A percentile compares a stretch with the other conserved stretches of the same genome.
Evolutionary conservation across 1,284 basidiomycete genomes (phyloP).

Genomic region (Afroboletus lepidellus): DNA sequence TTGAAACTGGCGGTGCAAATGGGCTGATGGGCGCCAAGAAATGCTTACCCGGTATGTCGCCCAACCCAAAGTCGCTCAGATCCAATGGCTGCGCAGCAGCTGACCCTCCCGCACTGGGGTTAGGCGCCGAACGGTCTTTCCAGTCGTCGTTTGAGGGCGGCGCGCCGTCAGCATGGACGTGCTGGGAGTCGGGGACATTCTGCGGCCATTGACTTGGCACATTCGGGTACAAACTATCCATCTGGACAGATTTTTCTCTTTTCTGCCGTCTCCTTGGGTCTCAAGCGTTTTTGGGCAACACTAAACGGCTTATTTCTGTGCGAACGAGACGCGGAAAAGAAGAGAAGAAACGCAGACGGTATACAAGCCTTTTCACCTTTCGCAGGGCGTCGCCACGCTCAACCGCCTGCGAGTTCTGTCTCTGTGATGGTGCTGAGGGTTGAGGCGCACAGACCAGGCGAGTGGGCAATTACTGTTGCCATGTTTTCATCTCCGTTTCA

Average conservation of each 20-base stretch:
- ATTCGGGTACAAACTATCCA: slow-evolving; percentile 52
- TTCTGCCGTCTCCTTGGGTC: slow-evolving; percentile 44
- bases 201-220: slow-evolving; percentile 55
- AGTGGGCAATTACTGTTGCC: slow-evolving; percentile 27
- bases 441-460: slow-evolving; percentile 37
- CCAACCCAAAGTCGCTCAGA: slow-evolving; percentile 44
- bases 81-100: slow-evolving; percentile 38
- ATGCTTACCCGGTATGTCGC: slow-evolving; percentile 39
- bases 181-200: slow-evolving; percentile 38
- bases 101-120: slow-evolving; percentile 29
- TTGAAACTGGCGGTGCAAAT: background rate
- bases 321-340: slow-evolving; percentile 41
- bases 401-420: slow-evolving; percentile 42
- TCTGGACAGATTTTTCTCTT: slow-evolving; percentile 46
- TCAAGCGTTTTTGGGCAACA: slow-evolving; percentile 50
- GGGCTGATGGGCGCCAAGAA: slow-evolving; percentile 28
- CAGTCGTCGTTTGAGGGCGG: slow-evolving; percentile 42
- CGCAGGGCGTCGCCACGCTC: slow-evolving; percentile 36
- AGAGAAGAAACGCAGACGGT: slow-evolving; percentile 37
- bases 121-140: slow-evolving; percentile 42
- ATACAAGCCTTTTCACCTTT: slow-evolving; percentile 42
- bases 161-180: slow-evolving; percentile 40
- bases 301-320: slow-evolving; percentile 54
- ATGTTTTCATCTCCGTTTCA: slow-evolving; percentile 28
- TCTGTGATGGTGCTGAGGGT: slow-evolving; percentile 42